Percentiles rank a stretch among this genome's conserved stretches.
These are phyloP conservation scores for Fusarium tjaetaba DNA, from an alignment of 2,329 filamentous ascomycete genomes.

Conservation along the genomic window DNA sequence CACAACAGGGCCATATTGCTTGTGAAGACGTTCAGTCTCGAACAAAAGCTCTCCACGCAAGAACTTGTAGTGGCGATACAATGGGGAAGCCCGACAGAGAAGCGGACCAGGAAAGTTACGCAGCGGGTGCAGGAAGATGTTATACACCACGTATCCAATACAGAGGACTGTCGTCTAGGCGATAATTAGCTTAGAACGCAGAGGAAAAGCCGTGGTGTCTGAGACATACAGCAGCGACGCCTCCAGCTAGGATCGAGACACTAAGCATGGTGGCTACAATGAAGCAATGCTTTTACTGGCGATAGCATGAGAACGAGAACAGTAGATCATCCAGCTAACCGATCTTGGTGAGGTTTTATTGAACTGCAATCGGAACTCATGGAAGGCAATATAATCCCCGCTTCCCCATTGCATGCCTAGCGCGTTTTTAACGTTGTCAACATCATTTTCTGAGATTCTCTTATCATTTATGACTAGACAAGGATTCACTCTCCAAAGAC, in stretches of 20 bases:
- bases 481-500: not conserved
- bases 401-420: not conserved
- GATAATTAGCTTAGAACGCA: not conserved
- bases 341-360: not conserved
- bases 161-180: not conserved
- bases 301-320: not conserved
- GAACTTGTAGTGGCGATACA: not conserved
- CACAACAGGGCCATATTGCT: not conserved
- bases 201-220: not conserved
- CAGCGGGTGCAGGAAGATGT: not conserved
- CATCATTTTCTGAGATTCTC: not conserved
- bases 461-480: not conserved
- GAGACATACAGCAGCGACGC: not conserved
- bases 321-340: not conserved
- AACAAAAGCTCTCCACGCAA: not conserved
- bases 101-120: not conserved
- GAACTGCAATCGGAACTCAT: not conserved
- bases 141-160: not conserved
- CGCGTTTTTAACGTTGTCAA: not conserved
- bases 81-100: not conserved
- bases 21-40: not conserved
- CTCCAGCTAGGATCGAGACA: not conserved
- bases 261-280: not conserved
- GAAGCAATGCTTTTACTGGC: not conserved
- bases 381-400: not conserved